phyloP scores from a whole-genome alignment of 2,329 filamentous ascomycete genomes.

The Alternaria panax region DNA sequence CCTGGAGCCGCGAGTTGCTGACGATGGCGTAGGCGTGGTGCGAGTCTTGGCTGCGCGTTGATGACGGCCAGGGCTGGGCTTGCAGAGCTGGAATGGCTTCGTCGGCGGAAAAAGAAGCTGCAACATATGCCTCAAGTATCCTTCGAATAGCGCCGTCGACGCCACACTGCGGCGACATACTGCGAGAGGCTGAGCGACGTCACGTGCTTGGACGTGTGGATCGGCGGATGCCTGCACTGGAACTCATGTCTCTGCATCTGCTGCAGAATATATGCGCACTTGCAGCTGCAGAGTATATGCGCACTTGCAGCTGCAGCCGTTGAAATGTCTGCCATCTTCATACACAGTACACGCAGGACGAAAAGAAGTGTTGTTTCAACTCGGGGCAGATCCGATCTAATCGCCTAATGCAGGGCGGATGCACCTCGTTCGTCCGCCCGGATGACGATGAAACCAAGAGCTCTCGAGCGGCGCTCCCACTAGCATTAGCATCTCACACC shows the following conservation, averaged over 20 bases:
- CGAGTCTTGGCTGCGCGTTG: conserved; percentile 10
- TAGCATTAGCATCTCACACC: conserved; percentile 24
- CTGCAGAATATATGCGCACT: not conserved
- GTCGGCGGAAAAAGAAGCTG: conserved; percentile 5
- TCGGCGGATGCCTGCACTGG: not conserved
- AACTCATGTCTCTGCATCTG: not conserved
- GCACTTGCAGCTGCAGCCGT: not conserved
- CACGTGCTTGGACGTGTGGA: conserved; percentile 4
- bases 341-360: not conserved
- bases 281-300: not conserved
- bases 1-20: not conserved
- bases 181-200: conserved; percentile 7
- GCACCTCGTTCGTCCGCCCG: conserved; percentile 24
- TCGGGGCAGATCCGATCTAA: conserved; percentile 2
- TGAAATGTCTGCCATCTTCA: not conserved
- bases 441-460: conserved; percentile 32
- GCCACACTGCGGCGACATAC: conserved; percentile 5
- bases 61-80: not conserved
- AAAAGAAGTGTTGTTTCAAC: not conserved
- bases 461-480: conserved; percentile 10
- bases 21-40: not conserved
- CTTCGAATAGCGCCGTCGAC: not conserved
- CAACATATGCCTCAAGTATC: conserved; percentile 15
- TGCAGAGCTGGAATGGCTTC: not conserved
- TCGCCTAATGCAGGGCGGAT: conserved; percentile 19